phyloP scores from a whole-genome alignment of 441 rosid genomes.

The Populus tomentosa region DNA sequence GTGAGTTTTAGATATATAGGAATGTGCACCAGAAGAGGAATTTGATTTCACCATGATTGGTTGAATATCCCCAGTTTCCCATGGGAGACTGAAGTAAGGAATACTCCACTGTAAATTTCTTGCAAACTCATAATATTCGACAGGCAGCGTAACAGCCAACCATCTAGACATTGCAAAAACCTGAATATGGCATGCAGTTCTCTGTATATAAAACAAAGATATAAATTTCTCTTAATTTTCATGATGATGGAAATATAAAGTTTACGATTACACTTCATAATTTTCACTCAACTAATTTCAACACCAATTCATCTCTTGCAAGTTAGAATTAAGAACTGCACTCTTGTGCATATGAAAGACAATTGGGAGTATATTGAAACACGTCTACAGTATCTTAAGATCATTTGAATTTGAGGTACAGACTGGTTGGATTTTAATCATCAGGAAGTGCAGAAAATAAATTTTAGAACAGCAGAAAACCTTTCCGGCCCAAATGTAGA shows the following conservation, averaged over 20 bases:
- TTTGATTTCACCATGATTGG: slow-evolving; percentile 57
- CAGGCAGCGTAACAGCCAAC: slow-evolving; percentile 65
- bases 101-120: slow-evolving; percentile 80
- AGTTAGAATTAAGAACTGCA: background rate
- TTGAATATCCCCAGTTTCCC: slow-evolving; percentile 64
- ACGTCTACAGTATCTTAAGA: background rate
- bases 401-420: background rate
- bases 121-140: slow-evolving; percentile 69
- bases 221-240: slow-evolving; percentile 1
- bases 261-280: background rate
- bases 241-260: background rate
- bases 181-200: slow-evolving; percentile 83
- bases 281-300: background rate
- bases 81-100: slow-evolving; percentile 87
- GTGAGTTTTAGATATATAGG: slow-evolving; percentile 33
- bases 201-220: slow-evolving; percentile 41
- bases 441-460: background rate
- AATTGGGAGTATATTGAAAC: background rate
- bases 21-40: slow-evolving; percentile 39
- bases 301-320: background rate
- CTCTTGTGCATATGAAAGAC: background rate
- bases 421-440: background rate
- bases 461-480: background rate
- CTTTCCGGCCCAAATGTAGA: background rate
- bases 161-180: slow-evolving; percentile 87